Conservation (phyloP, 345 rosid genomes). For the Geranium brycei region DNA sequence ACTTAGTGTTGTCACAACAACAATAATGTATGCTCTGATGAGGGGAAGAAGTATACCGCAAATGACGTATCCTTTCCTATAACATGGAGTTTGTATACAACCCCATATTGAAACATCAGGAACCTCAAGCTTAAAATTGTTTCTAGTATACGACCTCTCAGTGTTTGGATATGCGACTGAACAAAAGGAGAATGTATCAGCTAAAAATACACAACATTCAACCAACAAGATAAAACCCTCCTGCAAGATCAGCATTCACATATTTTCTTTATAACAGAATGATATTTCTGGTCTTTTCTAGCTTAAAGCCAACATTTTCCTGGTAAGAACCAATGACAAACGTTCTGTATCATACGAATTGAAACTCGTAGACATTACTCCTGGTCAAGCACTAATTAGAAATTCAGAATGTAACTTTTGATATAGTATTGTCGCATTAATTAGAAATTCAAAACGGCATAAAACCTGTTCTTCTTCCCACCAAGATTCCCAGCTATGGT, state of each 20-base stretch:
- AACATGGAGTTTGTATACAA: constrained; percentile 82
- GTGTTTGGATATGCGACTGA: constrained; percentile 83
- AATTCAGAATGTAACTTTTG: no score
- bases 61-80: constrained; percentile 59
- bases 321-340: not conserved
- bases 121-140: constrained; percentile 81
- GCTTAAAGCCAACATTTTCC: not conserved
- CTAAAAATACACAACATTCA: not conserved
- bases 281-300: not conserved
- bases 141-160: constrained; percentile 86
- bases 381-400: no score
- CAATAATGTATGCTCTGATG: not conserved
- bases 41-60: constrained; percentile 40
- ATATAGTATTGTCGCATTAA: not conserved
- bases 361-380: no score
- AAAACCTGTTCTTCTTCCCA: constrained; percentile 97
- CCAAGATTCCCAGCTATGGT: constrained; percentile 98
- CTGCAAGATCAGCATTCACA: not conserved
- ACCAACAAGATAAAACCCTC: not conserved
- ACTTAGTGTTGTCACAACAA: not conserved
- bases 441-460: not conserved
- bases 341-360: not conserved
- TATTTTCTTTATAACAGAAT: not conserved
- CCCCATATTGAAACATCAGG: constrained; percentile 83
- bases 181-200: constrained; percentile 9